Conservation (phyloP, 495 filamentous ascomycete genomes). For the Apodospora peruviana region DNA sequence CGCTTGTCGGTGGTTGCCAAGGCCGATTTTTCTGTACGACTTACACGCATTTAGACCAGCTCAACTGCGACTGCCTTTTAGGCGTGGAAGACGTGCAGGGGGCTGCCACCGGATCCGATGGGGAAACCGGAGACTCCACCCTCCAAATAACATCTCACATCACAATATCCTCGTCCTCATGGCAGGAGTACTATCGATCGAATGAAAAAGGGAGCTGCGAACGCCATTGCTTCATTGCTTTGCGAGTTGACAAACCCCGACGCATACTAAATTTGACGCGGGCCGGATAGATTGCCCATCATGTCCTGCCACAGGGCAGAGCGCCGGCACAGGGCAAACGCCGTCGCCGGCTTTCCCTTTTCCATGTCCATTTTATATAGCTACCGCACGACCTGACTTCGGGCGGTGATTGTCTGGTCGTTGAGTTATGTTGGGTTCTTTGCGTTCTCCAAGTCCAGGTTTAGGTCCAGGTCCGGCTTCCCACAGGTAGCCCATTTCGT, state of each 20-base stretch:
- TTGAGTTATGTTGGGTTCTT: no score
- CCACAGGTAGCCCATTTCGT: no score
- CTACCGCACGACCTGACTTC: no score
- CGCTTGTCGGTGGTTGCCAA: no score
- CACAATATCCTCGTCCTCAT: no score
- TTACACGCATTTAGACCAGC: no score
- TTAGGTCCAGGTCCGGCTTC: no score
- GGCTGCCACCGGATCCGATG: slow-evolving; percentile 17
- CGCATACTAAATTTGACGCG: slow-evolving; percentile 16
- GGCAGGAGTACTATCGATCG: no score
- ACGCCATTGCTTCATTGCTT: neutral
- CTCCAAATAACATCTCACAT: neutral
- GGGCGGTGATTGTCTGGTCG: no score
- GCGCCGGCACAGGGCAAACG: neutral
- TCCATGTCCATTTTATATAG: no score
- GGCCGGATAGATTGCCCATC: slow-evolving; percentile 19
- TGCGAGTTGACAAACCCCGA: slow-evolving; percentile 13
- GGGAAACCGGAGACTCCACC: slow-evolving; percentile 28
- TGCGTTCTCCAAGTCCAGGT: no score
- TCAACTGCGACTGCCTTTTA: neutral
- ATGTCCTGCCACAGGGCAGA: neutral
- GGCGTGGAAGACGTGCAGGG: neutral
- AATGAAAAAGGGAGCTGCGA: neutral
- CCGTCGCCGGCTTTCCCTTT: neutral
- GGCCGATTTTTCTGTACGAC: neutral